Evolutionary conservation across 2,329 filamentous ascomycete species (phyloP).

Genomic region (Diplodia scrobiculata): DNA sequence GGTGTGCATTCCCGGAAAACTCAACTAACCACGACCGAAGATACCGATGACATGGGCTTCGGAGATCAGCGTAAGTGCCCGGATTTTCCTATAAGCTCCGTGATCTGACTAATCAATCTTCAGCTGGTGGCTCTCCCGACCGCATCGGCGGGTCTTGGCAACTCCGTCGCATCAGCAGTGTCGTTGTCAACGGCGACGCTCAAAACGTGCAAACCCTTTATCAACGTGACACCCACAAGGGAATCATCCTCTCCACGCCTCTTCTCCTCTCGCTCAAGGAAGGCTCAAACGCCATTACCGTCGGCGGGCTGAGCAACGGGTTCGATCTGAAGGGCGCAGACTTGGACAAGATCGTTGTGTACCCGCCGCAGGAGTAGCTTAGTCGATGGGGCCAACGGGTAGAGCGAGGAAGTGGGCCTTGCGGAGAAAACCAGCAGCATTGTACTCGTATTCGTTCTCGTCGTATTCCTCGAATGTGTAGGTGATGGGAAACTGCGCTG

Average conservation of each 20-base stretch:
- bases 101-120: background rate
- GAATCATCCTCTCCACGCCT: slow-evolving; percentile 61
- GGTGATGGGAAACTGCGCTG: background rate
- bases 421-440: background rate
- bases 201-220: slow-evolving; percentile 55
- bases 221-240: slow-evolving; percentile 61
- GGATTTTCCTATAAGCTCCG: background rate
- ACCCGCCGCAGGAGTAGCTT: slow-evolving; percentile 53
- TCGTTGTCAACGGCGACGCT: slow-evolving; percentile 59
- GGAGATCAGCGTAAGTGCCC: slow-evolving; percentile 48
- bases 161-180: slow-evolving; percentile 61
- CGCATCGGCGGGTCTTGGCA: slow-evolving; percentile 63
- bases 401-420: background rate
- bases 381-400: background rate
- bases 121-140: slow-evolving; percentile 58
- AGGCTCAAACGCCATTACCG: slow-evolving; percentile 60
- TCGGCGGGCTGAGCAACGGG: slow-evolving; percentile 61
- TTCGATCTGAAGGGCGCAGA: slow-evolving; percentile 61
- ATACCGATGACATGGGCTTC: slow-evolving; percentile 64
- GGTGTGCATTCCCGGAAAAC: background rate
- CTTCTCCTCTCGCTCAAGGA: slow-evolving; percentile 57
- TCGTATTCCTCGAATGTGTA: background rate
- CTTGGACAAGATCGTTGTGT: slow-evolving; percentile 62
- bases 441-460: background rate
- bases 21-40: background rate